Conservation (phyloP, 306 rosid species). For the Trifolium pratense region DNA sequence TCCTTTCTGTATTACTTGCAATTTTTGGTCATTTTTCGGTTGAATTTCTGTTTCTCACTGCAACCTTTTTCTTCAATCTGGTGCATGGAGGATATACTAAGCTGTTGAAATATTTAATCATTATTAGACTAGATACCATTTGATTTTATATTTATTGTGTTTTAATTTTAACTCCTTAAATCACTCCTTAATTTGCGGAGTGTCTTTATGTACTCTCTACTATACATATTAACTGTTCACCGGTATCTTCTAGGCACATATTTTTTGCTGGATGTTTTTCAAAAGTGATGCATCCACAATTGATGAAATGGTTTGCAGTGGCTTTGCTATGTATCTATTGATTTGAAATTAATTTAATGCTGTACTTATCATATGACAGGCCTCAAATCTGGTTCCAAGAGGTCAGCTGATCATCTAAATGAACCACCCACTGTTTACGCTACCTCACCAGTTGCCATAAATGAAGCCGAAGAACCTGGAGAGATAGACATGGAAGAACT, state of each 20-base stretch:
- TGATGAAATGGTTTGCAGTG: conserved; percentile 19
- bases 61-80: not conserved
- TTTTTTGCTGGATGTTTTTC: conserved; percentile 18
- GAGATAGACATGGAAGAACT: conserved; percentile 64
- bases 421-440: conserved; percentile 53
- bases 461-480: conserved; percentile 59
- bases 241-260: conserved; percentile 8
- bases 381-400: conserved; percentile 57
- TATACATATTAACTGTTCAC: no score
- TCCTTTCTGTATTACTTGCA: not conserved
- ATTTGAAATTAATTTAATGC: conserved; percentile 25
- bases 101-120: not conserved
- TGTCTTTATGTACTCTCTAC: no score
- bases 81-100: conserved; percentile 3
- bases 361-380: conserved; percentile 56
- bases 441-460: conserved; percentile 65
- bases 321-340: not conserved
- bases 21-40: not conserved
- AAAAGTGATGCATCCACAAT: conserved; percentile 2
- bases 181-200: no score
- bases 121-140: no score
- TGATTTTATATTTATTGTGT: no score
- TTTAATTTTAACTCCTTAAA: no score
- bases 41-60: not conserved
- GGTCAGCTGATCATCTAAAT: conserved; percentile 46